Evolutionary conservation across 1,284 basidiomycete species (phyloP).

Genomic region (Sparassis latifolia): DNA sequence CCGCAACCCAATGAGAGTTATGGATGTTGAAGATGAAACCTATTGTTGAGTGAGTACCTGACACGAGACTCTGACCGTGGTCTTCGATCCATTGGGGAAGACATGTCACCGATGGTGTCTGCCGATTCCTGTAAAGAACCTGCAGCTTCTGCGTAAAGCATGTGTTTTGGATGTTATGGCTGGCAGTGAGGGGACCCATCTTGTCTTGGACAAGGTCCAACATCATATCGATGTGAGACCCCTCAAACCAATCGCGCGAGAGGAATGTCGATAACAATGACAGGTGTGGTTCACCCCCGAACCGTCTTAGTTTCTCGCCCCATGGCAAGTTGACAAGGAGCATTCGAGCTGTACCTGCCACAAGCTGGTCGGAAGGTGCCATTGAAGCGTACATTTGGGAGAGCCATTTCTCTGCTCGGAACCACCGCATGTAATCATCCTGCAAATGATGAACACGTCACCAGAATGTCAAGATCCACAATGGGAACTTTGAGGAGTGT

Average conservation of each 20-base stretch:
- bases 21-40: conserved; percentile 1
- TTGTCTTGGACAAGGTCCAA: background rate
- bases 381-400: background rate
- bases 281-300: background rate
- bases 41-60: background rate
- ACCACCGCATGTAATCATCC: background rate
- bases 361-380: background rate
- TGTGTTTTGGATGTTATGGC: background rate
- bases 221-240: background rate
- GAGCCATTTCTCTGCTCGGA: background rate
- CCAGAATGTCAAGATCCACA: background rate
- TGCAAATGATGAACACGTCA: background rate
- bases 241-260: background rate
- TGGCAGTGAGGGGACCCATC: background rate
- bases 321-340: background rate
- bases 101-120: background rate
- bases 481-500: background rate
- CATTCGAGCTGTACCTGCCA: background rate
- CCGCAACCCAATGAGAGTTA: conserved; percentile 4
- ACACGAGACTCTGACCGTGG: background rate
- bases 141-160: background rate
- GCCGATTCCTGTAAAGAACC: background rate
- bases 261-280: background rate
- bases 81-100: background rate
- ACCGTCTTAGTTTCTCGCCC: background rate